These are phyloP conservation scores for Camellia lanceoleosa DNA, from an alignment of 148 eudicot species.

Conservation along the genomic window DNA sequence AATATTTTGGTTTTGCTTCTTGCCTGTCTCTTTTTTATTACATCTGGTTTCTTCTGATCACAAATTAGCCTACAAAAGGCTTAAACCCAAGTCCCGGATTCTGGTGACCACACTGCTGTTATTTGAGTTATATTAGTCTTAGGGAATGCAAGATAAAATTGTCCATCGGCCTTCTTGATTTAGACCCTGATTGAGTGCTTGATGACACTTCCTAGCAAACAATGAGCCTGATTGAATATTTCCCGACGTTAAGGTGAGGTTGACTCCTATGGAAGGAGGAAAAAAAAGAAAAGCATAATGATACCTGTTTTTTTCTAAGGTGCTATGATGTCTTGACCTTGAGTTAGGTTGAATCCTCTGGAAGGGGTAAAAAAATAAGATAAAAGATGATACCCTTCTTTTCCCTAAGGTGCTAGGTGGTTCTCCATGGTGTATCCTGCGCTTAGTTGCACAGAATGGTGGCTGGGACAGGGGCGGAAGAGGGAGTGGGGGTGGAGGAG, in stretches of 20 bases:
- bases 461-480: no score
- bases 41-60: not conserved
- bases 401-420: no score
- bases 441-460: no score
- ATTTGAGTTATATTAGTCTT: no score
- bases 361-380: no score
- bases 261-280: not conserved
- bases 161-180: not conserved
- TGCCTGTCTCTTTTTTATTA: not conserved
- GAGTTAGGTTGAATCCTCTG: not conserved
- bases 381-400: no score
- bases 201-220: not conserved
- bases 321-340: not conserved
- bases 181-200: not conserved
- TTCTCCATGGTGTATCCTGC: no score
- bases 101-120: no score
- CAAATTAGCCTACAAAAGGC: not conserved
- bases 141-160: no score
- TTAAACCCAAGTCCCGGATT: not conserved
- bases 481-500: no score
- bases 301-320: not conserved
- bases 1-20: slow-evolving; percentile 12
- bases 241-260: not conserved
- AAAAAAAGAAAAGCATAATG: not conserved
- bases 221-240: slow-evolving; percentile 3